Base-by-base conservation (phyloP, 164 flowering plant species). In the Liquidambar formosana region DNA sequence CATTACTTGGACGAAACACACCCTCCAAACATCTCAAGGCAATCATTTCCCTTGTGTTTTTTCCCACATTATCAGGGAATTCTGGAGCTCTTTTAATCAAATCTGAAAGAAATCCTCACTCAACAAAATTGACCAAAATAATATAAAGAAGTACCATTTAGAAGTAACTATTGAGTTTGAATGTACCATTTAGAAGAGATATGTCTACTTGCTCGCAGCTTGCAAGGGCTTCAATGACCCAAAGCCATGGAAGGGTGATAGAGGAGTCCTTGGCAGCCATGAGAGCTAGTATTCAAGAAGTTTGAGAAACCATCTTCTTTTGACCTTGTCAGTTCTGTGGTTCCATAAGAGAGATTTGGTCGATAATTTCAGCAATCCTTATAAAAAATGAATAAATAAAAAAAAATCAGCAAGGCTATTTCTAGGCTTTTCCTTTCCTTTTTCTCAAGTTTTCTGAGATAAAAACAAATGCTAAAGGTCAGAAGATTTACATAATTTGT, bases 11-110 rank as follows among this genome's bases (percentile, higher is more conserved):
- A 63, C 57, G 56, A 59, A 63, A 69, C 43, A 85, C 69, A 63
- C 28, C 77, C 79, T 90, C 88, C 79, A 88, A 70, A 48, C 80
- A 79, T 58, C 86, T 85, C 73, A 90, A 66, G 25, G 88, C 80
- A 26, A 80, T 75, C 76, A 69, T 45, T 78, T 90, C 95, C 74
- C 74, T 80, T 5, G 84, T 79, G 45, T 61, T 73, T 45, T 68
- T 74, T 16, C 75, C 77, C 33, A 63, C 25, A 28, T 72, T 72
- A 71, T 74, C 75, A 41, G 76, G 44, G 5, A 80, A 47, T 16
- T 69, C 72, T 2, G 90, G 84, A 56, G 75, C 78, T 64, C 18
- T 66, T 47, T 61, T 57, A 54, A 83, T 57, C 73, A 89, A 66
- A 58, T 78, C 94, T 87, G 78, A 69, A 47, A 54, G n/a, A 27